A percentile compares a stretch with the other conserved stretches of the same genome.
phyloP scores from a whole-genome alignment of 2,329 filamentous ascomycete species.

The Nemania sp. region DNA sequence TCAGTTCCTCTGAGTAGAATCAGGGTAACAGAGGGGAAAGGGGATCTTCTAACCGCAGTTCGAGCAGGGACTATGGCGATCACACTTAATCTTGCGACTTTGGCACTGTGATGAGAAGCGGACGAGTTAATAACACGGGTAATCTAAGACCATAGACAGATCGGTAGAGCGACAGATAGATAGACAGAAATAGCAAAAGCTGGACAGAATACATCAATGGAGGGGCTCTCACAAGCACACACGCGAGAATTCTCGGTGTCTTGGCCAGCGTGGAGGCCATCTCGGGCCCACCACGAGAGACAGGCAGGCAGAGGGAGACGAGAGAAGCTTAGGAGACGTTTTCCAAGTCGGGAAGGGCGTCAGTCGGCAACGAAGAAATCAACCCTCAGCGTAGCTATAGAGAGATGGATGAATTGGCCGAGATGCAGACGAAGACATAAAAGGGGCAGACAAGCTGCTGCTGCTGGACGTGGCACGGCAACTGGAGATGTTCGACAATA shows the following conservation, averaged over 20 bases:
- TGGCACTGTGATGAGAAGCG: conserved; percentile 48
- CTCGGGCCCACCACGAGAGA: conserved; percentile 24
- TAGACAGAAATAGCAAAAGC: neutral
- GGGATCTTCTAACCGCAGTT: conserved; percentile 49
- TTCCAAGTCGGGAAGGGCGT: conserved; percentile 5
- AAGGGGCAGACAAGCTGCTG: neutral
- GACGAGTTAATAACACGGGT: neutral
- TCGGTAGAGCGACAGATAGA: neutral
- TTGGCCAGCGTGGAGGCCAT: conserved; percentile 37
- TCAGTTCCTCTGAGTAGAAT: neutral
- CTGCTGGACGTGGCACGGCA: neutral
- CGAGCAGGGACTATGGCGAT: conserved; percentile 61
- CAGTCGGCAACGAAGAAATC: neutral
- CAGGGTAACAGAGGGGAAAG: neutral
- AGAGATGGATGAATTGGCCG: neutral
- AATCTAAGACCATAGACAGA: neutral
- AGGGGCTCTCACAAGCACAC: conserved; percentile 31
- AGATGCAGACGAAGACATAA: neutral
- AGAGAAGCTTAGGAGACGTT: neutral
- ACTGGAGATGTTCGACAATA: neutral
- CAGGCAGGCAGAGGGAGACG: neutral
- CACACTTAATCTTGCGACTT: conserved; percentile 66
- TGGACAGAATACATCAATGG: neutral
- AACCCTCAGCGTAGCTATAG: neutral
- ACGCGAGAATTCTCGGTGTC: conserved; percentile 39